These are phyloP conservation scores for Penicillium frequentans DNA, from an alignment of 2,329 filamentous ascomycete genomes.

Conservation along the genomic window DNA sequence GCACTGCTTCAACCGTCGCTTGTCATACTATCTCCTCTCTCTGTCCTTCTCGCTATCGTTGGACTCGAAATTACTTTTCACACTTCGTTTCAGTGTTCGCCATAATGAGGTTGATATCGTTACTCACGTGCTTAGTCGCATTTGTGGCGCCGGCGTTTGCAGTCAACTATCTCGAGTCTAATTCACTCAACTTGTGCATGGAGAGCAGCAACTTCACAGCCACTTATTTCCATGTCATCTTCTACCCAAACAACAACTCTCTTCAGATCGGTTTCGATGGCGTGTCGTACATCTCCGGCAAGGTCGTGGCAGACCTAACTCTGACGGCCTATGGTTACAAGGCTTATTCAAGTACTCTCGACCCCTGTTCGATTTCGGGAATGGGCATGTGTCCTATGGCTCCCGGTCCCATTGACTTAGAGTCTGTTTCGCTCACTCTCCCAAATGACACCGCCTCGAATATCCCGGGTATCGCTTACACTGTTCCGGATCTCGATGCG, in stretches of 20 bases:
- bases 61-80: slow-evolving; percentile 8
- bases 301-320: slow-evolving; percentile 73
- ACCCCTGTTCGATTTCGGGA: slow-evolving; percentile 72
- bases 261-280: slow-evolving; percentile 74
- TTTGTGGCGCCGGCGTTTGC: slow-evolving; percentile 55
- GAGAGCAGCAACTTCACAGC: slow-evolving; percentile 82
- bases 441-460: slow-evolving; percentile 56
- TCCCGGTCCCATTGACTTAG: slow-evolving; percentile 73
- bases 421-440: slow-evolving; percentile 66
- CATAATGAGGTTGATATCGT: slow-evolving; percentile 36
- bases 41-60: slow-evolving; percentile 7
- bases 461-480: slow-evolving; percentile 84
- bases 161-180: slow-evolving; percentile 71
- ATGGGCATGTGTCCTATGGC: slow-evolving; percentile 87
- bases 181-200: slow-evolving; percentile 82
- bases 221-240: slow-evolving; percentile 79
- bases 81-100: slow-evolving; percentile 4
- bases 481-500: slow-evolving; percentile 86
- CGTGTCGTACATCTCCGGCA: slow-evolving; percentile 79
- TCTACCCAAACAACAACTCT: slow-evolving; percentile 65
- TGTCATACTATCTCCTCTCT: slow-evolving; percentile 15
- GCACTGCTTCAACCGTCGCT: slow-evolving; percentile 20
- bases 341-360: slow-evolving; percentile 64
- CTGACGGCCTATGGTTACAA: slow-evolving; percentile 81
- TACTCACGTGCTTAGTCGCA: slow-evolving; percentile 39